Base-by-base conservation (phyloP, 371 early-diverging fungal genomes). In the Lichtheimia ornata region DNA sequence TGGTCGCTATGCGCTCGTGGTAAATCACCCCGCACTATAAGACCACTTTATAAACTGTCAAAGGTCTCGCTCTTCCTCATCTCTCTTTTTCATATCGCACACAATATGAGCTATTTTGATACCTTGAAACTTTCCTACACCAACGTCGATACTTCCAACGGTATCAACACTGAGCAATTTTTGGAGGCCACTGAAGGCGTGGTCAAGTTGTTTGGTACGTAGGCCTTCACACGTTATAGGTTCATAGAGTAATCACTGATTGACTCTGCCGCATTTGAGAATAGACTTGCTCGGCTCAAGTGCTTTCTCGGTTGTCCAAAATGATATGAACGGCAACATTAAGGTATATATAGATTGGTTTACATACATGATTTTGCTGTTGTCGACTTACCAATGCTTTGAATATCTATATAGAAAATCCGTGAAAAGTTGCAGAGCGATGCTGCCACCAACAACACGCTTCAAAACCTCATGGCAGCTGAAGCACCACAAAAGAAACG, bases 241-340 rank as follows among this genome's bases (percentile, higher is more conserved):
- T n/a, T n/a, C n/a, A n/a, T n/a, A n/a, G n/a, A n/a, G n/a, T n/a
- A n/a, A n/a, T 44, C 4, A 15, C 17, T 50, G 58, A 43, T 49
- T 41, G 58, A 43, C 53, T 41, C 7, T 35, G 22, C 13, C 14
- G 22, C 5, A 27, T 50, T n/a, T 51, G 9, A 35, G 57, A 51
- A 4, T 71, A 90, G 92, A 91, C 62, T 60, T 85, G 18, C 83
- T 93, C 41, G 86, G 86, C 22, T 81, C 84, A 42, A 61, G 85
- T 42, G 95, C 95, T 1, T 96, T 97, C 69, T 58, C 71, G 24
- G 84, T 90, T 12, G 94, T 97, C 58, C 92, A 94, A 74, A 79
- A 75, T 27, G 98, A 97, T 69, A 92, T 97, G 84, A 84, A 76
- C 53, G 95, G 94, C 64, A 97, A 97, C 79, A 82, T 96, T 62